Evolutionary conservation across 208 protist genomes (phyloP).

Genomic region (Leishmania braziliensis): DNA sequence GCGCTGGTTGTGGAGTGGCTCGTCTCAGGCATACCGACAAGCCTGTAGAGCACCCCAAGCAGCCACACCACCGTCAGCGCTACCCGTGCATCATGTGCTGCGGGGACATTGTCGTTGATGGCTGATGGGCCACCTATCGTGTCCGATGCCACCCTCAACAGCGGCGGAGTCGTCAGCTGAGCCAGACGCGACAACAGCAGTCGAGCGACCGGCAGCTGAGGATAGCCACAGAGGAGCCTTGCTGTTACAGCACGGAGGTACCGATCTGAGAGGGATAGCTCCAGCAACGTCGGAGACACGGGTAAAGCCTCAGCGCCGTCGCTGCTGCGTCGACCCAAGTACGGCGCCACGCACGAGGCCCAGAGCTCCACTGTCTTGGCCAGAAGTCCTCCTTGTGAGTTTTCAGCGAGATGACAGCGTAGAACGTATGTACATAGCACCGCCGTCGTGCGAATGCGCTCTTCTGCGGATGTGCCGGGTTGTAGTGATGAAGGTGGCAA

Average conservation of each 20-base stretch:
- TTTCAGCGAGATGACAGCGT: constrained; percentile 23
- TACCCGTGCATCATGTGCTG: background rate
- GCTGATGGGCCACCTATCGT: background rate
- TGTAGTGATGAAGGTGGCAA: background rate
- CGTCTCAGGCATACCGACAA: background rate
- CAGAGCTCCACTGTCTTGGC: constrained; percentile 28
- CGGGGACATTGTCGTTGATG: background rate
- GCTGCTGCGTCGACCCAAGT: constrained; percentile 15
- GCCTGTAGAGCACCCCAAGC: constrained; percentile 7
- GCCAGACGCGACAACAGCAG: constrained; percentile 30
- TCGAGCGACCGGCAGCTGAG: constrained; percentile 27
- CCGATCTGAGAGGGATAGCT: constrained; percentile 21
- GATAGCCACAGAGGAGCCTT: constrained; percentile 24
- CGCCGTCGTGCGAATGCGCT: constrained; percentile 15
- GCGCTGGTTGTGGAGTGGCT: background rate
- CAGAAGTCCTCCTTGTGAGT: constrained; percentile 19
- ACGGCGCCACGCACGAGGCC: constrained; percentile 21
- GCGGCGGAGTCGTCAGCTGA: constrained; percentile 1
- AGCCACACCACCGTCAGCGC: constrained; percentile 9
- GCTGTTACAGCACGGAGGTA: constrained; percentile 24
- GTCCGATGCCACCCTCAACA: background rate
- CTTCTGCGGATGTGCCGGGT: constrained; percentile 7
- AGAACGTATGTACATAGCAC: constrained; percentile 33
- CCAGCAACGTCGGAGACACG: background rate
- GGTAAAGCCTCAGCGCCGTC: background rate